Conservation (phyloP, 306 rosid species). For the Geum urbanum region DNA sequence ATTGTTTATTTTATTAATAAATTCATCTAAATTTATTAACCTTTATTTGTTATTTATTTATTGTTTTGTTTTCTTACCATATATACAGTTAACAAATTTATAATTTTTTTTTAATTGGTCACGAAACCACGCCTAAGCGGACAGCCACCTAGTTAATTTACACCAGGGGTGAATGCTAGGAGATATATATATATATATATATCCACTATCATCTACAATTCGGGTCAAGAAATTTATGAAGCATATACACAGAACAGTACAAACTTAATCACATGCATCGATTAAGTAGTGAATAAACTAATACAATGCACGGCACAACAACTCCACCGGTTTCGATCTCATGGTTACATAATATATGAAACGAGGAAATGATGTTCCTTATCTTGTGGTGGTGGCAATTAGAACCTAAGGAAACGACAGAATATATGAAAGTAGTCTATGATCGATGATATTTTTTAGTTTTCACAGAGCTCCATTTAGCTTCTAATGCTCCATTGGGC, state of each 20-base stretch:
- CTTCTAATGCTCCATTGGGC: background rate
- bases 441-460: background rate
- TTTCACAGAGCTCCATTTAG: background rate
- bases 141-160: no score
- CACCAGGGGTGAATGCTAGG: no score
- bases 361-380: background rate
- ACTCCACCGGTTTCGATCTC: slow-evolving; percentile 12
- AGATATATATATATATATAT: background rate
- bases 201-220: background rate
- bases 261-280: no score
- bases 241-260: no score
- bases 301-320: slow-evolving; percentile 3
- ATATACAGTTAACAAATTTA: no score
- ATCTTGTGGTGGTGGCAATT: background rate
- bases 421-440: no score
- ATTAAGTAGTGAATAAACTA: background rate
- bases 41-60: no score
- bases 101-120: no score
- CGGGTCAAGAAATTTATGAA: background rate
- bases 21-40: no score
- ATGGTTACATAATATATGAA: background rate
- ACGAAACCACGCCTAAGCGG: no score
- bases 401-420: background rate
- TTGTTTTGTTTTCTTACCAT: no score
- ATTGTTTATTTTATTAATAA: no score